A percentile compares a stretch with the other conserved stretches of the same genome.
These are phyloP conservation scores for Corymbia maculata DNA, from an alignment of 345 rosid species.

Conservation along the genomic window DNA sequence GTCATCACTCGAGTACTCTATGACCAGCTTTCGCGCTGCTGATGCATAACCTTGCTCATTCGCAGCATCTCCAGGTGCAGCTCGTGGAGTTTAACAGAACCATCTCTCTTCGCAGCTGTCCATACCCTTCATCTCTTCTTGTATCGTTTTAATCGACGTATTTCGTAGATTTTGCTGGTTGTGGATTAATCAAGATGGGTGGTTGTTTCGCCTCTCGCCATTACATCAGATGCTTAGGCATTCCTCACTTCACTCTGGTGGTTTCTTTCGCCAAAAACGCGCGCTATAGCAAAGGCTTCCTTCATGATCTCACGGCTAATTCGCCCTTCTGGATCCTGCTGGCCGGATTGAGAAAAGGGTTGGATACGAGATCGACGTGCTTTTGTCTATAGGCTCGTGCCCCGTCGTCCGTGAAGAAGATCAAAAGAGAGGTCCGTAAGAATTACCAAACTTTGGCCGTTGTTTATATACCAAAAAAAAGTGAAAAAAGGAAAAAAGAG, in stretches of 20 bases:
- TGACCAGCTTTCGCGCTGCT: neutral
- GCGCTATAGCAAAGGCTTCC: neutral
- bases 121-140: neutral
- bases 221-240: neutral
- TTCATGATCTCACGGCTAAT: neutral
- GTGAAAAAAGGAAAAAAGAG: neutral
- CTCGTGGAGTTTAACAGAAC: neutral
- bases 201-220: neutral
- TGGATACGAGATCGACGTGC: neutral
- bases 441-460: neutral
- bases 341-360: neutral
- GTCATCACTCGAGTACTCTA: neutral
- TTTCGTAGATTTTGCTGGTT: neutral
- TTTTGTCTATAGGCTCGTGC: neutral
- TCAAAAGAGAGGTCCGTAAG: neutral
- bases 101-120: neutral
- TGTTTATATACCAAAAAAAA: neutral
- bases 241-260: neutral
- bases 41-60: neutral
- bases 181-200: neutral
- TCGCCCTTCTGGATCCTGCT: neutral
- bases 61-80: neutral
- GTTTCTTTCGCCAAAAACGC: neutral
- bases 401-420: neutral
- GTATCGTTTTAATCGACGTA: neutral